Base-by-base conservation (phyloP, 768 basidiomycete species). In the Amanita rimosa region DNA sequence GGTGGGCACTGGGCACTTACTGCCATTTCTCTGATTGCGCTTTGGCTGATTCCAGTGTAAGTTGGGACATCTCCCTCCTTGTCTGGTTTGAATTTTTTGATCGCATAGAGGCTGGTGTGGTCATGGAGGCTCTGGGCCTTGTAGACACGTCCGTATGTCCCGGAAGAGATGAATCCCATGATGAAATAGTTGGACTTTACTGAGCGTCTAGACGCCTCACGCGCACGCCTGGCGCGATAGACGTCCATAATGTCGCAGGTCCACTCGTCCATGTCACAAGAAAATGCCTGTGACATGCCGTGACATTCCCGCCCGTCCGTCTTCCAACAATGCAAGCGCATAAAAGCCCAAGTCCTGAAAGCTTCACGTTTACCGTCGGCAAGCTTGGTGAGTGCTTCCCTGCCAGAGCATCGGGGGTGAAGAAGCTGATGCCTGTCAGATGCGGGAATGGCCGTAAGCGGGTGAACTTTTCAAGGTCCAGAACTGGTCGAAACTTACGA, bases 31-130 rank as follows among this genome's bases (percentile, higher is more conserved):
- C 96, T 74, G 57, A 92, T 90, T 3, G 95, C 96, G 65, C 91
- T 95, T 68, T 99, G 96, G 62, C 90, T 94, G 57, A 99, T 92
- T 2, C 95, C 96, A 8, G 95, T 97, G 63, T 98, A 99, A 0
- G 92, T 92, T 45, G 85, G 69, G 1, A 93, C 82, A 60, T 98
- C 96, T 17, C 95, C 95, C 68, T 99, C 96, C 65, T 98, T 98
- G 74, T 99, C 96, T 0, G 95, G 96, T 61, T 99, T 99, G 73
- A 98, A 98, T 65, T 98, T 99, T 73, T 99, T 99, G 69, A 99
- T 98, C 5, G 96, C 96, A 56, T 93, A 85, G 41, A 95, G 74
- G 53, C 68, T 72, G 2, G 73, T 78, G 36, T 83, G 81, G 3
- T 79, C 74, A 10, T 82, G 85, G 40, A 77, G 70, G 58, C 84